Evolutionary conservation across 2,329 filamentous ascomycete genomes (phyloP).

Genomic region (Graphium sp.): DNA sequence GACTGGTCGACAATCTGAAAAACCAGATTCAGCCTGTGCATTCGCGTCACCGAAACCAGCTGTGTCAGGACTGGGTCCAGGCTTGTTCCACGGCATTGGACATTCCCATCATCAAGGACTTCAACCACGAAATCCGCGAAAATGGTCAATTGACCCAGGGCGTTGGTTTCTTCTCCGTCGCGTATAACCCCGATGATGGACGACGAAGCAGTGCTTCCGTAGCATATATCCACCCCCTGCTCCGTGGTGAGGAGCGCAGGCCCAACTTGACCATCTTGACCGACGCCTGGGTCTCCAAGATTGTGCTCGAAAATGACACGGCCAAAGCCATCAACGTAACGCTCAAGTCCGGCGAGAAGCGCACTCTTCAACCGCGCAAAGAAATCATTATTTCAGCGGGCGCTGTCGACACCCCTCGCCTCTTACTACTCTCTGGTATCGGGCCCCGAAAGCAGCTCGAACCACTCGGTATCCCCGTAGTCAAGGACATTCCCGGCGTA

Average conservation of each 20-base stretch:
- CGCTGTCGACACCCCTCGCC: slow-evolving; percentile 64
- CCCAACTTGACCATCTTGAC: slow-evolving; percentile 77
- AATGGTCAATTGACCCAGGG: slow-evolving; percentile 58
- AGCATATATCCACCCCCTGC: slow-evolving; percentile 83
- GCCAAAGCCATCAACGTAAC: slow-evolving; percentile 60
- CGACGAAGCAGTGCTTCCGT: slow-evolving; percentile 73
- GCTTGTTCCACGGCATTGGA: slow-evolving; percentile 63
- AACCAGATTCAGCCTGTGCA: slow-evolving; percentile 88
- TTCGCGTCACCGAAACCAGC: slow-evolving; percentile 69
- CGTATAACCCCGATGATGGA: slow-evolving; percentile 81
- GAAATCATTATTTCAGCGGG: slow-evolving; percentile 72
- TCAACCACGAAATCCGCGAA: slow-evolving; percentile 67
- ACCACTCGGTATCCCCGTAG: slow-evolving; percentile 34
- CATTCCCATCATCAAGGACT: slow-evolving; percentile 70
- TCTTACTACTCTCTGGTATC: slow-evolving; percentile 40
- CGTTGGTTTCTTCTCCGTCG: slow-evolving; percentile 80
- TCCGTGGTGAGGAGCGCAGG: slow-evolving; percentile 65
- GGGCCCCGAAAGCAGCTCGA: slow-evolving; percentile 36
- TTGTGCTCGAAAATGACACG: slow-evolving; percentile 53
- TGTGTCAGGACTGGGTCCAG: slow-evolving; percentile 80
- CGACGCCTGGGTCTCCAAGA: slow-evolving; percentile 71
- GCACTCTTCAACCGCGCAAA: slow-evolving; percentile 44
- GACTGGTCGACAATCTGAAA: slow-evolving; percentile 65
- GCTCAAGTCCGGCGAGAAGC: slow-evolving; percentile 31
- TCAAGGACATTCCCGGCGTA: slow-evolving; percentile 39